Evolutionary conservation across 2,329 filamentous ascomycete genomes (phyloP).

Genomic region (Amphichorda felina): DNA sequence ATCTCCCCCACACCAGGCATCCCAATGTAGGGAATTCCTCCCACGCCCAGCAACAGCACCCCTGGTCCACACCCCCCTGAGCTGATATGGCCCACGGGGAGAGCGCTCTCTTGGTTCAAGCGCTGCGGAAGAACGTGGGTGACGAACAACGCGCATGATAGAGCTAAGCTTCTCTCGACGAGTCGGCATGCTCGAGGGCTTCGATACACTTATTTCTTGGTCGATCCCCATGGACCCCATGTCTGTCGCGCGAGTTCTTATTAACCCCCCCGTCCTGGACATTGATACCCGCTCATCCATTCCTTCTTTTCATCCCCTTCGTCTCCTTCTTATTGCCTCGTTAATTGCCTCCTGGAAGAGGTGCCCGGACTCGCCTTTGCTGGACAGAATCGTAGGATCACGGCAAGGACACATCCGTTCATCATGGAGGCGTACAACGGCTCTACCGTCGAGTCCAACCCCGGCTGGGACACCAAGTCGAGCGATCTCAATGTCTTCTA

Average conservation of each 20-base stretch:
- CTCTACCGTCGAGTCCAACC: conserved; percentile 33
- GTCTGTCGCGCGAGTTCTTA: no score
- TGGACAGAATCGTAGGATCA: not conserved
- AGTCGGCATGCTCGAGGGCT: no score
- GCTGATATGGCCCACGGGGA: not conserved
- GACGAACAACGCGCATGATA: no score
- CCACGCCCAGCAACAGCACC: conserved; percentile 2
- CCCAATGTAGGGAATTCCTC: not conserved
- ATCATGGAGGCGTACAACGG: conserved; percentile 32
- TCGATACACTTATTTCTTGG: no score
- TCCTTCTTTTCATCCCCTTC: not conserved
- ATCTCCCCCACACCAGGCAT: conserved; percentile 3
- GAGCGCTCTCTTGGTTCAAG: no score
- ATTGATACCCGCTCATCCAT: not conserved
- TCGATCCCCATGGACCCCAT: no score
- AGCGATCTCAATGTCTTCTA: conserved; percentile 80
- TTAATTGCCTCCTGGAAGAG: not conserved
- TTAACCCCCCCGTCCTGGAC: no score
- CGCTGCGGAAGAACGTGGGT: no score
- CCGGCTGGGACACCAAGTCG: conserved; percentile 32
- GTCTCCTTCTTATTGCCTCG: not conserved
- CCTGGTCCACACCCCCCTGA: not conserved
- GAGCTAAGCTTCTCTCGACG: no score
- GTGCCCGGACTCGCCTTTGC: not conserved
- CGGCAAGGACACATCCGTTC: conserved; percentile 2